A percentile compares a stretch with the other conserved stretches of the same genome.
phyloP scores from a whole-genome alignment of 495 filamentous ascomycete genomes.

The Astrothelium subdiscretum region DNA sequence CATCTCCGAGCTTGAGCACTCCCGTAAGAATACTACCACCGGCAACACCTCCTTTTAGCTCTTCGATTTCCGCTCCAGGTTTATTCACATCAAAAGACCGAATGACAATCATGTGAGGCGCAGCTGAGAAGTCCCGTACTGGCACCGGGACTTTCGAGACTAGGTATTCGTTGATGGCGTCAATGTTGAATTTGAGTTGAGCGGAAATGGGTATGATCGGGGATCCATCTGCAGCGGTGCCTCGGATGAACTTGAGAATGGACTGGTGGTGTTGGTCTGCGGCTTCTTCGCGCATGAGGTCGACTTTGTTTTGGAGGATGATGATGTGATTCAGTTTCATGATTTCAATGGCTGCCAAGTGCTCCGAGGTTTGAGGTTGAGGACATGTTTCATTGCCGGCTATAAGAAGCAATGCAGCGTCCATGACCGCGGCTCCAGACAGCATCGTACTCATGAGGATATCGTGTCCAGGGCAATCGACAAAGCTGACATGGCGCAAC shows the following conservation, averaged over 20 bases:
- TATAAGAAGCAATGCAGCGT: slow-evolving; percentile 89
- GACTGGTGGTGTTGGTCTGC: slow-evolving; percentile 88
- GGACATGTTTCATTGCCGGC: slow-evolving; percentile 98
- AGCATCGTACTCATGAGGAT: slow-evolving; percentile 99
- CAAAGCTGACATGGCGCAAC: slow-evolving; percentile 73
- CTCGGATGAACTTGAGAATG: slow-evolving; percentile 93
- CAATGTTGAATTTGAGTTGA: slow-evolving; percentile 98
- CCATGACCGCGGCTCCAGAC: slow-evolving; percentile 98
- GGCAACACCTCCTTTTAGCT: slow-evolving; percentile 96
- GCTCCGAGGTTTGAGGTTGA: slow-evolving; percentile 97
- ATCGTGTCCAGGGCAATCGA: slow-evolving; percentile 98
- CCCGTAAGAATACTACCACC: slow-evolving; percentile 93
- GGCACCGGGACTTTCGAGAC: slow-evolving; percentile 89
- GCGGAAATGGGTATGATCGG: slow-evolving; percentile 97
- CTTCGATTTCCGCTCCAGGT: slow-evolving; percentile 98
- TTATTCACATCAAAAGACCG: slow-evolving; percentile 99
- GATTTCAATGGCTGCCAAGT: slow-evolving; percentile 96
- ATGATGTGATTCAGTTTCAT: slow-evolving; percentile 98
- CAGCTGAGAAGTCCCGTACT: slow-evolving; percentile 71
- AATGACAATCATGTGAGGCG: slow-evolving; percentile 97
- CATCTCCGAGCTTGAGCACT: slow-evolving; percentile 88
- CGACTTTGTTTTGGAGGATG: slow-evolving; percentile 98
- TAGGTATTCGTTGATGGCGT: slow-evolving; percentile 90
- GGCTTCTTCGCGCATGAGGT: slow-evolving; percentile 88
- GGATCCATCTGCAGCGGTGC: slow-evolving; percentile 89